A percentile compares a stretch with the other conserved stretches of the same genome.
phyloP scores from a whole-genome alignment of 495 filamentous ascomycete species.

The Sphaerosporella brunnea region DNA sequence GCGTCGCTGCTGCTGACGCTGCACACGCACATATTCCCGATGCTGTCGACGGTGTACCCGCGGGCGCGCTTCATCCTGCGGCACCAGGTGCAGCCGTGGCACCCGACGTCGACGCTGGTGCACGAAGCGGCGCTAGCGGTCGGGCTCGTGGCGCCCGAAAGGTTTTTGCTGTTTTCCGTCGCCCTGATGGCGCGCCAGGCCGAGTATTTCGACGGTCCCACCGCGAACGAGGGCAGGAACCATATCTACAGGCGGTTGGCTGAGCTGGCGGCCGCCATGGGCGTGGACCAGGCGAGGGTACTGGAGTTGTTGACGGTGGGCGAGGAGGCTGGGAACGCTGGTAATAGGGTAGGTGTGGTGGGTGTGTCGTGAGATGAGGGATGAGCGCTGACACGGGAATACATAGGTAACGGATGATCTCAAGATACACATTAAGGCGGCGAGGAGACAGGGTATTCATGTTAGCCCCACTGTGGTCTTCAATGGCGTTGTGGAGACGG shows the following conservation, averaged over 20 bases:
- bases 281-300: constrained; percentile 46
- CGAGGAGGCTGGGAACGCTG: constrained; percentile 46
- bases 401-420: constrained; percentile 59
- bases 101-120: constrained; percentile 68
- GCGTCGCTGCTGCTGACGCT: too few relatives aligned
- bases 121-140: constrained; percentile 81
- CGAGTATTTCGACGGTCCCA: constrained; percentile 62
- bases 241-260: constrained; percentile 64
- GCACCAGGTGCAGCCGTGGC: constrained; percentile 91
- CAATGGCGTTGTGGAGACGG: constrained; percentile 62
- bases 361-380: neutral
- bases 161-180: constrained; percentile 58
- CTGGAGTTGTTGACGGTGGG: constrained; percentile 45
- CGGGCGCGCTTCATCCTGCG: constrained; percentile 49
- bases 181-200: constrained; percentile 52
- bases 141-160: constrained; percentile 42
- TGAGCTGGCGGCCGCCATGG: constrained; percentile 44
- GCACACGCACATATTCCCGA: too few relatives aligned
- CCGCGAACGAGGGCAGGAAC: constrained; percentile 69
- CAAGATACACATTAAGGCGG: constrained; percentile 67
- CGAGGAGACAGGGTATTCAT: constrained; percentile 61
- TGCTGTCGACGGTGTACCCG: too few relatives aligned
- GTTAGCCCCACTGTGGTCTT: constrained; percentile 81
- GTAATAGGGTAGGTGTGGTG: constrained; percentile 38
- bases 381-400: neutral